Conservation (phyloP, 495 filamentous ascomycete species). For the Ramalina intermedia region DNA sequence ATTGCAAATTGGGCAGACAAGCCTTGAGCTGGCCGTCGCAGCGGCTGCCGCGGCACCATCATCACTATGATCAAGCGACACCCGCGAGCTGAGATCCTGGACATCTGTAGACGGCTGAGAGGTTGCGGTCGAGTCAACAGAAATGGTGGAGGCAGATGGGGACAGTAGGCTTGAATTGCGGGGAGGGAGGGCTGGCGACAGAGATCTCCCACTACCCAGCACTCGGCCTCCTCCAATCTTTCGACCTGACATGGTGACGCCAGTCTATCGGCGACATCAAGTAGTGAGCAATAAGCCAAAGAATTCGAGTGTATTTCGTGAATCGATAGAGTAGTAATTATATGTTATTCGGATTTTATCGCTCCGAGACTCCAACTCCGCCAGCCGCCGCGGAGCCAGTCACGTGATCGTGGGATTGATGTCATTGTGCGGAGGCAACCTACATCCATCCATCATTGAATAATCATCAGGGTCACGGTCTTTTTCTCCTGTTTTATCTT, state of each 20-base stretch:
- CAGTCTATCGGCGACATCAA: neutral
- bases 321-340: no score
- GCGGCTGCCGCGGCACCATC: constrained; percentile 33
- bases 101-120: constrained; percentile 41
- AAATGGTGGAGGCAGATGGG: constrained; percentile 43
- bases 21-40: constrained; percentile 42
- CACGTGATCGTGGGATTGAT: no score
- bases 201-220: constrained; percentile 64
- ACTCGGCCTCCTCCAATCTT: constrained; percentile 82
- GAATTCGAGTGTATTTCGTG: neutral
- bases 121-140: constrained; percentile 46
- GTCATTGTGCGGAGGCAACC: no score
- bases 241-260: constrained; percentile 54
- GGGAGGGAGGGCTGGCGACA: constrained; percentile 50
- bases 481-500: no score
- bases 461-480: no score
- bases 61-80: constrained; percentile 39
- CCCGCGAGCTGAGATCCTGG: constrained; percentile 44
- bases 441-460: no score
- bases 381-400: no score
- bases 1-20: constrained; percentile 89
- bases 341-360: no score
- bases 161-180: constrained; percentile 39
- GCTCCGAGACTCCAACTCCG: no score
- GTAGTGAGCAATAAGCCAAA: neutral